A percentile compares a stretch with the other conserved stretches of the same genome.
Evolutionary conservation across 139 green algal species (phyloP).

Genomic region (Closterium sp.): DNA sequence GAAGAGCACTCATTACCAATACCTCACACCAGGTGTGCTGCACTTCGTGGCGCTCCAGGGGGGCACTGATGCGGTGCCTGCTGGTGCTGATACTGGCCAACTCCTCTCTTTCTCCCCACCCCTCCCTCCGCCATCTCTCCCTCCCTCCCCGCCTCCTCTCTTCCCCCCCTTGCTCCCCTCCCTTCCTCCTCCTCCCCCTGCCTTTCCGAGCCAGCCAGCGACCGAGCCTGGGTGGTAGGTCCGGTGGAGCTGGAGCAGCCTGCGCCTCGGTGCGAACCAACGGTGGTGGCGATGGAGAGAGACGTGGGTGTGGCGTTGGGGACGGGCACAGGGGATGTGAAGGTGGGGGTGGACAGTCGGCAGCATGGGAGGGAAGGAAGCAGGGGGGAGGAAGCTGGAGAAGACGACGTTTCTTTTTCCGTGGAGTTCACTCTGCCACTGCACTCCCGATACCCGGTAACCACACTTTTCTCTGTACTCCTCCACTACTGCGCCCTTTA

Average conservation of each 20-base stretch:
- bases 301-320: neutral
- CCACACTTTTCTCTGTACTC: neutral
- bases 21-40: too few species aligned
- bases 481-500: neutral
- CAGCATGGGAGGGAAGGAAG: too few species aligned
- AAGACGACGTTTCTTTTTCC: neutral
- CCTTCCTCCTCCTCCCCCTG: neutral
- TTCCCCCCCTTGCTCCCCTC: neutral
- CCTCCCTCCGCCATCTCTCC: neutral
- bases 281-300: neutral
- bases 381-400: too few species aligned
- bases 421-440: neutral
- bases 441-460: neutral
- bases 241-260: neutral
- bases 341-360: too few species aligned
- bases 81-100: neutral
- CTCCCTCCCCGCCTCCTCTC: neutral
- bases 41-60: too few species aligned
- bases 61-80: neutral
- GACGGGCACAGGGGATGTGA: neutral
- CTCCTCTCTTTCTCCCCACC: neutral
- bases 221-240: neutral
- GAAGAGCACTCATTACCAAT: too few species aligned
- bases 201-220: neutral
- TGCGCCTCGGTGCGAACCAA: neutral